Percentiles rank a stretch among this genome's conserved stretches.
Conservation (phyloP, 805 yeast species). For the Jamesozyma lodderae region DNA sequence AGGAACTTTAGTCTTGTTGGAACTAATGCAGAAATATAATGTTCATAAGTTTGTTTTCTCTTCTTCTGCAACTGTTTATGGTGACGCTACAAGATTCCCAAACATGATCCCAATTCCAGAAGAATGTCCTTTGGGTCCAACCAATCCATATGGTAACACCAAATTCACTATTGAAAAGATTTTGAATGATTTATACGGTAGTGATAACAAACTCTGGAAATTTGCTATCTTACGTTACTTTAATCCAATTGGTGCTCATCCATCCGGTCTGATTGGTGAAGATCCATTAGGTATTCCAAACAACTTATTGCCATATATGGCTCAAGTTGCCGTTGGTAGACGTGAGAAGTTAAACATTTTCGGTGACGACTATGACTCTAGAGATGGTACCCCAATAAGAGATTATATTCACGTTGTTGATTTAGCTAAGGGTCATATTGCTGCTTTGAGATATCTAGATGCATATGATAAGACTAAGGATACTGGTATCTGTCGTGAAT, state of each 20-base stretch:
- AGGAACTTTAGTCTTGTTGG: conserved; percentile 54
- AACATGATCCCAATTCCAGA: conserved; percentile 75
- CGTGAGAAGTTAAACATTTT: conserved; percentile 57
- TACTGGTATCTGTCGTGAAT: conserved; percentile 54
- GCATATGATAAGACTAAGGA: conserved; percentile 13
- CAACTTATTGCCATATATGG: conserved; percentile 64
- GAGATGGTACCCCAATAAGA: conserved; percentile 75
- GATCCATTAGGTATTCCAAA: conserved; percentile 74
- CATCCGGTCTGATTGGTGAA: conserved; percentile 72
- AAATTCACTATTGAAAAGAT: conserved; percentile 58
- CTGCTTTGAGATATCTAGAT: conserved; percentile 53
- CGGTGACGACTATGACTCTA: conserved; percentile 61
- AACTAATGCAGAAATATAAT: conserved; percentile 38
- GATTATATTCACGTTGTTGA: conserved; percentile 79
- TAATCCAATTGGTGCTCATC: conserved; percentile 83
- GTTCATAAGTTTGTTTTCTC: conserved; percentile 57
- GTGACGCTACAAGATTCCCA: conserved; percentile 65
- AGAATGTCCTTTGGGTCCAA: conserved; percentile 63
- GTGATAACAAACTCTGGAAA: conserved; percentile 36
- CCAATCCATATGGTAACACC: conserved; percentile 71
- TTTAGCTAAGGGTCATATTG: conserved; percentile 66
- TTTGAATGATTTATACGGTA: conserved; percentile 42
- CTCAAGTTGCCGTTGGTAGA: conserved; percentile 70
- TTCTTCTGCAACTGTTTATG: conserved; percentile 77
- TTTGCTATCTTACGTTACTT: conserved; percentile 66